Conservation (phyloP, 140 eudicot genomes). For the Senecio squalidus region DNA sequence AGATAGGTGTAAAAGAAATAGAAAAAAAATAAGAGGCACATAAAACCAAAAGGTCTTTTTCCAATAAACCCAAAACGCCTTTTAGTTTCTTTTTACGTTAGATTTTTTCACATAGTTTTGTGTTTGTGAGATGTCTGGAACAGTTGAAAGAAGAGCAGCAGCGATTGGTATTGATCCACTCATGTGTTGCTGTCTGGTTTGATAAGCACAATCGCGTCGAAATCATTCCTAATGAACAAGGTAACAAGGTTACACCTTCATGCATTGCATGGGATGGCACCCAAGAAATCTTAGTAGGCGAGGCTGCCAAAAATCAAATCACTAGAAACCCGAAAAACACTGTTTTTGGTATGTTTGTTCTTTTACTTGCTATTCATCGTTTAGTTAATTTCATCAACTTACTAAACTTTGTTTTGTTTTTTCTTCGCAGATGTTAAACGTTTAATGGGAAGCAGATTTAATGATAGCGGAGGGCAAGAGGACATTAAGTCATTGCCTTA, state of each 20-base stretch:
- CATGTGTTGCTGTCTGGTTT: background rate
- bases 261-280: conserved; percentile 6
- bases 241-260: conserved; percentile 6
- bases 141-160: background rate
- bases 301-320: background rate
- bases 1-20: no score
- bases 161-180: background rate
- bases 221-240: background rate
- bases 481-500: background rate
- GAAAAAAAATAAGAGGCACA: no score
- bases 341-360: background rate
- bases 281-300: background rate
- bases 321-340: background rate
- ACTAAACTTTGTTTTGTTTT: background rate
- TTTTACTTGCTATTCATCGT: no score
- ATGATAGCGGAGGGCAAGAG: background rate
- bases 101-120: no score
- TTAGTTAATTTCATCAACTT: no score
- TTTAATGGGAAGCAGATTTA: conserved; percentile 2
- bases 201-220: background rate
- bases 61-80: no score
- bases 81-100: no score
- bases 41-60: no score
- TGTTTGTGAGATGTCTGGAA: background rate
- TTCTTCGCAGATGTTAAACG: conserved; percentile 2